Base-by-base conservation (phyloP, 1,284 basidiomycete species). In the Trichosporon faecale region DNA sequence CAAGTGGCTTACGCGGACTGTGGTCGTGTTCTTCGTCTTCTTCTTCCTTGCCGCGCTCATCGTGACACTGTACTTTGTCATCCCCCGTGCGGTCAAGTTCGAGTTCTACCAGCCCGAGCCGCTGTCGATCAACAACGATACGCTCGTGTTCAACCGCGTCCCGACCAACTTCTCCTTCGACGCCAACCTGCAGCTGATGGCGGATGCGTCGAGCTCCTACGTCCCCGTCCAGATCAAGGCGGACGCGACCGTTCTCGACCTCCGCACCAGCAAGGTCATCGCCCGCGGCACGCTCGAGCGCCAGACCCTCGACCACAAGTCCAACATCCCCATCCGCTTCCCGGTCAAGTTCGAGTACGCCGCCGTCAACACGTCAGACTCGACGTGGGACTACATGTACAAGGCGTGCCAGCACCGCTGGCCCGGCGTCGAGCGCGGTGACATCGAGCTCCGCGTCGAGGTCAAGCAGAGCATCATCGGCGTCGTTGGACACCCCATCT, bases 151-250 rank as follows among this genome's bases (percentile, higher is more conserved):
- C 84, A 89, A 86, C 52, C 88, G 91, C 66, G 79, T 85, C 0
- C 92, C 92, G 0, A 89, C 93, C 65, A 95, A 95, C 82, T 95
- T 94, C 82, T 89, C 90, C 21, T 95, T 95, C 85, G 86, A 90
- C 2, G 92, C 89, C 1, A 85, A 87, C 64, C 88, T 92, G 23
- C 86, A 89, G 60, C 85, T 95, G 9, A 86, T 91, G 76, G 82
- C 82, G 81, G 87, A 94, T 82, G 93, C 92, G 3, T 85, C 84
- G 16, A 83, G 82, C 75, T 93, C 90, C 74, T 91, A 88, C 78
- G 84, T 95, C 8, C 92, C 93, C 3, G 80, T 94, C 49, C 88
- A 87, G 44, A 90, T 94, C 84, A 85, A 86, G 70, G 85, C 95
- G 63, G 83, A 86, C 66, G 92, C 91, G 0, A 79, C 78, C 9